Evolutionary conservation across 2,329 filamentous ascomycete species (phyloP), one percentile per base, ranked within the genome.

Genomic region (Macrophomina phaseolina): DNA sequence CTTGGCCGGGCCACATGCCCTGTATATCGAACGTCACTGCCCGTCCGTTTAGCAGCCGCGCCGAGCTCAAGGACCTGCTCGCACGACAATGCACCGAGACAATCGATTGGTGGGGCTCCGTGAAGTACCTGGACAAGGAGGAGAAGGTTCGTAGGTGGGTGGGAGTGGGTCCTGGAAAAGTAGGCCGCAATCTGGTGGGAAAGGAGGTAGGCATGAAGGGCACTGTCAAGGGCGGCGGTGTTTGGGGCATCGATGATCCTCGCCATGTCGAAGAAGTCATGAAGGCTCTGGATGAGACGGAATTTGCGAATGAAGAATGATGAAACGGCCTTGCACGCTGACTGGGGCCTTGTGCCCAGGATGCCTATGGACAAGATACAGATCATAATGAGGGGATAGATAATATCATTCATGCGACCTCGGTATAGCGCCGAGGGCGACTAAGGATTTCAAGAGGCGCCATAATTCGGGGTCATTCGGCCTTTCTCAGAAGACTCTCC

Each of bases 191-290:
- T 76, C 83, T 98, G 7, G 94, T 98, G 1, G 93, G 94, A 12
- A 97, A 97, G 79, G 94, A 97, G 80, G 94, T 97, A 3, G 94
- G 93, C 9, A 94, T 95, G 88, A 87, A 90, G 73, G 92, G 95
- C 65, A 82, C 86, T 16, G 87, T 94, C 58, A 96, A 94, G 76
- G 93, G 93, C 1, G 94, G 93, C 58, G 94, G 94, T 2, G 94
- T 97, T 0, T 97, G 94, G 93, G 93, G 91, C 4, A 91, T 97
- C 64, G 94, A 89, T 9, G 90, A 93, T 75, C 93, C 94, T 8
- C 86, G 84, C 65, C 81, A 84, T 65, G 79, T 83, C 67, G 82
- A 84, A 68, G 77, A 80, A 58, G 76, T 83, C 1, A 71, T 84
- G 52, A 75, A 72, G 67, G 82, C 81, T 23, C 70, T 85, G 52